Evolutionary conservation across 2,329 filamentous ascomycete genomes (phyloP), one percentile per base, ranked within the genome.

Genomic region (Alternaria triticimaculans): DNA sequence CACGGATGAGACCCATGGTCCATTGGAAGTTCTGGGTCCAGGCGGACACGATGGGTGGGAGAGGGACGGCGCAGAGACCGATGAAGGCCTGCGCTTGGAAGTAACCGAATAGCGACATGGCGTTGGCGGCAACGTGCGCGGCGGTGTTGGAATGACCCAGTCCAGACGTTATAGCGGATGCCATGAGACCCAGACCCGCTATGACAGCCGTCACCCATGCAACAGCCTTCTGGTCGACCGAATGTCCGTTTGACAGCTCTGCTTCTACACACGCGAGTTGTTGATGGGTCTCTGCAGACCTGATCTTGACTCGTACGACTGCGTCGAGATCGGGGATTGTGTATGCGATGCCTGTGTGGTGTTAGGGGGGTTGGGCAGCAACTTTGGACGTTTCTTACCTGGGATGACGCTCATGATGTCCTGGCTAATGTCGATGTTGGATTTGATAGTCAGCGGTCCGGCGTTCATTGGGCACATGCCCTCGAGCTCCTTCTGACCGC

Each of bases 1-100:
- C 86, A 55, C 88, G 88, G 74, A 98, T 97, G 73, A 98, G 94
- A 72, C 95, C 95, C 93, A 98, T 96, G 76, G 91, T 96, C 95
- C 95, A 98, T 78, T 96, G 92, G 83, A 98, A 97, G 82, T 97
- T 95, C 82, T 97, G 94, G 2, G 94, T 97, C 95, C 95, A 98
- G 0, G 94, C 87, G 74, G 92, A 87, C 58, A 97, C 95, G 65
- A 97, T 92, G 0, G 95, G 95, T 10, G 95, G 95, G 58, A 97
- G 87, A 49, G 86, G 85, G 14, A 97, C 90, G 20, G 91, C 88
- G 58, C 90, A 92, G 81, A 97, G 90, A 67, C 94, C 94, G 73
- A 97, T 86, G 80, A 97, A 93, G 25, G 95, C 94, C 81, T 97
- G 94, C 5, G 93, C 89, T 82, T 98, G 95, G 86, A 97, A 97